These are phyloP conservation scores for Monosporascus cannonballus DNA, from an alignment of 2,329 filamentous ascomycete genomes.

Conservation along the genomic window DNA sequence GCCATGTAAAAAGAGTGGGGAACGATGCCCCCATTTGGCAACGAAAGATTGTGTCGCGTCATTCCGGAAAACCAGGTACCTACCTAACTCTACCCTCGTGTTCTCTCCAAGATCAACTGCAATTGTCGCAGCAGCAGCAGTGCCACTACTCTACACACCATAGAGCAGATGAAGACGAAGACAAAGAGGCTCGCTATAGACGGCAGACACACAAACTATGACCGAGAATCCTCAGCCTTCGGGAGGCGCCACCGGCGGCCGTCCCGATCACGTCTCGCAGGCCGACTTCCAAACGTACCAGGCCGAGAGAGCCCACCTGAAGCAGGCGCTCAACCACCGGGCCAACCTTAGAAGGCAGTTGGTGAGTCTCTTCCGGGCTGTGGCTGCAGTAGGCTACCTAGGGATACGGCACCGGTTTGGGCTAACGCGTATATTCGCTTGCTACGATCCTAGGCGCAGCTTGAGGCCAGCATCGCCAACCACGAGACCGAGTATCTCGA, in stretches of 20 bases:
- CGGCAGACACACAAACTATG: background rate
- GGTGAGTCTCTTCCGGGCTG: background rate
- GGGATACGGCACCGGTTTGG: background rate
- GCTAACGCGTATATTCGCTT: background rate
- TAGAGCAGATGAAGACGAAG: too few relatives aligned
- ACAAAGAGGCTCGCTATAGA: too few relatives aligned
- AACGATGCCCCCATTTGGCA: too few relatives aligned
- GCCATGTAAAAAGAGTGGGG: too few relatives aligned
- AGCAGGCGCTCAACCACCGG: background rate
- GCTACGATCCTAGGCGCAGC: constrained; percentile 35
- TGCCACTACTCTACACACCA: too few relatives aligned
- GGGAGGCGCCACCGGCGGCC: background rate
- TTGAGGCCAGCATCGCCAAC: constrained; percentile 78
- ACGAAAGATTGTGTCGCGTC: too few relatives aligned
- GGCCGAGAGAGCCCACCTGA: background rate
- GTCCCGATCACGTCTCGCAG: background rate
- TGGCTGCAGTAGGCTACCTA: background rate
- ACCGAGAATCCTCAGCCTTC: background rate
- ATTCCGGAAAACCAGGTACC: too few relatives aligned
- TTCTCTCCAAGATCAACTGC: too few relatives aligned
- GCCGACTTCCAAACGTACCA: background rate
- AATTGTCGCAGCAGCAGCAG: too few relatives aligned
- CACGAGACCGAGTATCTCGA: constrained; percentile 87
- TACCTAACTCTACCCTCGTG: too few relatives aligned
- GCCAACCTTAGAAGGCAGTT: background rate